phyloP scores from a whole-genome alignment of 2,329 filamentous ascomycete genomes.

The Cladobotryum mycophilum region DNA sequence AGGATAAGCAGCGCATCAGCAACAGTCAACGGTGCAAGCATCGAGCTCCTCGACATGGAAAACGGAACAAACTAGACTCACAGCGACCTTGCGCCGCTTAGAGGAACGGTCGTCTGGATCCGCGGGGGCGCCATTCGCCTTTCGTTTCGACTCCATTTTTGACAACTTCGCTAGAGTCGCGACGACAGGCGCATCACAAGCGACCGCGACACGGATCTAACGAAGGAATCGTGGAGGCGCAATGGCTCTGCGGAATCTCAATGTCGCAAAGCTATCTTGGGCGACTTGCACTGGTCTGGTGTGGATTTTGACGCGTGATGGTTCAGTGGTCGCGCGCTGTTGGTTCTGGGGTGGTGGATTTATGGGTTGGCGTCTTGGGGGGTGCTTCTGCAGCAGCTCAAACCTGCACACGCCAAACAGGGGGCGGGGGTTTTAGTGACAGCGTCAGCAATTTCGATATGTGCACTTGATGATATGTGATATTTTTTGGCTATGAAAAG shows the following conservation, averaged over 20 bases:
- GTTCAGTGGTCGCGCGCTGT: constrained; percentile 14
- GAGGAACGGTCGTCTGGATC: constrained; percentile 47
- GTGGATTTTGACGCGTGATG: constrained; percentile 17
- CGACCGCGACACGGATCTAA: constrained; percentile 5
- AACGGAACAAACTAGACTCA: constrained; percentile 29
- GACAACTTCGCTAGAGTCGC: constrained; percentile 19
- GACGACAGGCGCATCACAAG: constrained; percentile 23
- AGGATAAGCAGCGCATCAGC: no score
- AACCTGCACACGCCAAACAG: background rate
- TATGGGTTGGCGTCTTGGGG: constrained; percentile 1
- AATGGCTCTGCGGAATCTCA: constrained; percentile 18
- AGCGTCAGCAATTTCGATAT: background rate
- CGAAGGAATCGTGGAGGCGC: constrained; percentile 16
- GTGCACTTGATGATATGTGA: background rate
- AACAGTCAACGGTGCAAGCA: no score
- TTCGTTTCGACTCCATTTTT: constrained; percentile 53
- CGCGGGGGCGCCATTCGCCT: constrained; percentile 39
- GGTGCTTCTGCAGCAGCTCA: background rate
- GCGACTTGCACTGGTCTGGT: constrained; percentile 3
- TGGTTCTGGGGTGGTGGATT: constrained; percentile 1
- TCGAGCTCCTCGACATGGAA: background rate
- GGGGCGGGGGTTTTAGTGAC: background rate
- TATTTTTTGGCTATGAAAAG: background rate
- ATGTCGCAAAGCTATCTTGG: constrained; percentile 8
- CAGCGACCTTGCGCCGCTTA: constrained; percentile 49